Evolutionary conservation across 2,329 filamentous ascomycete species (phyloP), one percentile per base, ranked within the genome.

Genomic region (Daldinia sp.): DNA sequence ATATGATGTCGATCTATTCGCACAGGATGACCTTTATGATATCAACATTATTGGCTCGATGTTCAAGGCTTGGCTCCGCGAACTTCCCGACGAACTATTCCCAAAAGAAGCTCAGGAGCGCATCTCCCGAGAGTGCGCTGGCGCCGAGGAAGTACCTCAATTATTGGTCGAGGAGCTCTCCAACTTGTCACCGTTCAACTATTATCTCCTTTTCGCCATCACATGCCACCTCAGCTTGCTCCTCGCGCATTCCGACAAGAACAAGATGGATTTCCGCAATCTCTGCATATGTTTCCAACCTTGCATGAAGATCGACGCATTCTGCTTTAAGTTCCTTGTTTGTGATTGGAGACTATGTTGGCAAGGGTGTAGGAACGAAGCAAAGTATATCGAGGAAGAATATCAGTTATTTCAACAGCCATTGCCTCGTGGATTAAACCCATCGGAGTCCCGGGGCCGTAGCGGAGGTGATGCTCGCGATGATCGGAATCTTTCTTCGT

Each of bases 251-350:
- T 92, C 94, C 26, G 93, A 97, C 72, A 94, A 95, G 84, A 98
- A 98, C 87, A 97, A 97, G 83, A 98, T 98, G 95, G 93, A 97
- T 78, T 97, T 95, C 78, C 90, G 93, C 77, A 98, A 98, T 73
- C 84, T 98, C 26, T 97, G 94, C 82, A 97, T 98, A 74, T 98
- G 95, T 82, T 98, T 98, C 81, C 94, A 97, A 80, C 95, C 95
- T 3, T 97, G 94, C 80, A 93, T 98, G 88, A 97, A 95, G 81
- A 96, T 98, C 66, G 95, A 98, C 76, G 91, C 91, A 0, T 97
- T 95, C 79, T 97, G 93, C 79, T 98, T 98, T 86, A 93, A 94
- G 75, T 98, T 97, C 72, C 85, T 98, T 12, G 94, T 98, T 20
- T 93, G 93, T 77, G 92, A 98, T 78, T 98, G 95, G 95, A 90